phyloP scores from a whole-genome alignment of 768 basidiomycete species.

The Mycena galopus region DNA sequence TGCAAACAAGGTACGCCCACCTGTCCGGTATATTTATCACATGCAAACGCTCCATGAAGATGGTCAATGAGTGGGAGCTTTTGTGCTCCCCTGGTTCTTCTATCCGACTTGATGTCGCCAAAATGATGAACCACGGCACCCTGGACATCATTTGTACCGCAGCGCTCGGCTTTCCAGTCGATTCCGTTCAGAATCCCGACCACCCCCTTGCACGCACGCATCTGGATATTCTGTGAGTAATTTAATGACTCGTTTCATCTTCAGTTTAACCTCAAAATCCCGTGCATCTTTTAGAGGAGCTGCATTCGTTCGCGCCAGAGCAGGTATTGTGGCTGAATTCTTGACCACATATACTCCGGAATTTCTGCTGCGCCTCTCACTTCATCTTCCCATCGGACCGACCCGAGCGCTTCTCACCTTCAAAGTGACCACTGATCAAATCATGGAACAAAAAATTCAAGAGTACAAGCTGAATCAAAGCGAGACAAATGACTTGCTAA shows the following conservation, averaged over 20 bases:
- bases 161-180: constrained; percentile 14
- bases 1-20: constrained; percentile 15
- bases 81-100: constrained; percentile 17
- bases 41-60: constrained; percentile 7
- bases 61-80: constrained; percentile 14
- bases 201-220: neutral
- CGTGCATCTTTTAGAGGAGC: constrained; percentile 16
- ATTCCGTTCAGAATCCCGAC: constrained; percentile 21
- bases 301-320: constrained; percentile 19
- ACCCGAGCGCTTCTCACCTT: constrained; percentile 14
- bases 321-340: constrained; percentile 17
- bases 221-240: constrained; percentile 23
- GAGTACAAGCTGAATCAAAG: constrained; percentile 7
- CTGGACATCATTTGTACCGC: constrained; percentile 17
- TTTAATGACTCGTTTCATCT: constrained; percentile 20
- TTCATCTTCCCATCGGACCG: constrained; percentile 20
- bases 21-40: constrained; percentile 1
- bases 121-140: constrained; percentile 4
- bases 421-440: constrained; percentile 17
- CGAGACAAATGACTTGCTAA: constrained; percentile 20
- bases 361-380: constrained; percentile 19
- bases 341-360: constrained; percentile 19
- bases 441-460: constrained; percentile 20
- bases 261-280: constrained; percentile 12
- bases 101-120: constrained; percentile 9